Conservation (phyloP, 306 rosid species). For the Pterocarpus macrocarpus region DNA sequence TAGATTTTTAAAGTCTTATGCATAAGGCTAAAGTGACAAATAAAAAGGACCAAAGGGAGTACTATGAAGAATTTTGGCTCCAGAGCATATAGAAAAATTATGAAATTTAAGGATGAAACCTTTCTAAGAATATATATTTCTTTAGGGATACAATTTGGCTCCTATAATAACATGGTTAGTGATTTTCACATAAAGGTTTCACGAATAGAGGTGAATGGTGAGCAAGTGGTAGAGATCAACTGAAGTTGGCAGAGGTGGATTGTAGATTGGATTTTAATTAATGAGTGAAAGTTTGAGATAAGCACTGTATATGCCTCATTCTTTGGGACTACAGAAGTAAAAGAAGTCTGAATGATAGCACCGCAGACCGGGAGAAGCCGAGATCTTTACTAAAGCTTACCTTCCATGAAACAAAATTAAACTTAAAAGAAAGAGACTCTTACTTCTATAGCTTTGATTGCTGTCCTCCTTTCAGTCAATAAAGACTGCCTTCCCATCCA, state of each 20-base stretch:
- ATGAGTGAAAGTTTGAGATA: background rate
- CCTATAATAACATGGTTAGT: background rate
- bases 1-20: background rate
- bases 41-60: too few relatives aligned
- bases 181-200: constrained; percentile 9
- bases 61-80: background rate
- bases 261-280: constrained; percentile 4
- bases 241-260: background rate
- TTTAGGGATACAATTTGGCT: constrained; percentile 2
- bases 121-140: constrained; percentile 16
- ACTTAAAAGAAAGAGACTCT: constrained; percentile 48
- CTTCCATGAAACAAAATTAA: constrained; percentile 36
- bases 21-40: background rate
- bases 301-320: background rate
- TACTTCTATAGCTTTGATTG: constrained; percentile 82
- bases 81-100: background rate
- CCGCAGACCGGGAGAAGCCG: background rate
- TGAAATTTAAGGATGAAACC: background rate
- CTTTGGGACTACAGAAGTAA: background rate
- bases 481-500: constrained; percentile 94
- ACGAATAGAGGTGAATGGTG: constrained; percentile 10
- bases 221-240: constrained; percentile 1
- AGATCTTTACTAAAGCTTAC: constrained; percentile 33
- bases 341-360: constrained; percentile 7
- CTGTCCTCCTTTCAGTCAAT: constrained; percentile 83